Conservation (phyloP, 2,329 filamentous ascomycete genomes). For the Calonectria leucothoes region DNA sequence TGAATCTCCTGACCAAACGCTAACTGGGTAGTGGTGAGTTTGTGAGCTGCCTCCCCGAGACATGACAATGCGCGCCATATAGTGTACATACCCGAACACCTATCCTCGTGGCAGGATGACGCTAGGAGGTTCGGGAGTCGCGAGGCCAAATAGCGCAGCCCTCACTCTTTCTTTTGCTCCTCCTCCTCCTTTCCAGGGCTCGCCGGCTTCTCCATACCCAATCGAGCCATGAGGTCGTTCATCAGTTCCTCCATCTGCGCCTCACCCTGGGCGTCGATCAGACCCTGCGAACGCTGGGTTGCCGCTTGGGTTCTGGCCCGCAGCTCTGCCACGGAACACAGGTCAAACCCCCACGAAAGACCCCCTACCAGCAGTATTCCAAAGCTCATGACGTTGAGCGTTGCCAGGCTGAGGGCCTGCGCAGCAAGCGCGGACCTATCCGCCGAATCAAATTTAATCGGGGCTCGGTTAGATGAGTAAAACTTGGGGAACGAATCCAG, state of each 20-base stretch:
- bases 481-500: slow-evolving; percentile 74
- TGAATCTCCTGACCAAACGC: slow-evolving; percentile 8
- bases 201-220: slow-evolving; percentile 50
- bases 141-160: neutral
- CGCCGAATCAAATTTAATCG: slow-evolving; percentile 40
- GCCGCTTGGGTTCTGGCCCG: slow-evolving; percentile 60
- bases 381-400: slow-evolving; percentile 83
- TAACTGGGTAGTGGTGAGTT: slow-evolving; percentile 9
- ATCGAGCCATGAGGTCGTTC: slow-evolving; percentile 66
- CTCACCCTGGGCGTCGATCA: slow-evolving; percentile 61
- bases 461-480: slow-evolving; percentile 70
- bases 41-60: slow-evolving; percentile 8
- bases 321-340: slow-evolving; percentile 76
- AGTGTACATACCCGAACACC: slow-evolving; percentile 31
- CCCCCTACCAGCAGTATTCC: slow-evolving; percentile 81
- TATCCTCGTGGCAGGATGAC: slow-evolving; percentile 3
- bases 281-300: slow-evolving; percentile 49
- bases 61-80: slow-evolving; percentile 11
- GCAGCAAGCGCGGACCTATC: slow-evolving; percentile 72
- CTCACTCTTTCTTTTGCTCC: slow-evolving; percentile 25
- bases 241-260: slow-evolving; percentile 72
- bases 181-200: slow-evolving; percentile 20
- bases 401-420: slow-evolving; percentile 87
- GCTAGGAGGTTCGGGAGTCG: neutral
- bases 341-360: slow-evolving; percentile 80